Conservation (phyloP, 352 stramenopile species). For the Globisporangium takayamanum region DNA sequence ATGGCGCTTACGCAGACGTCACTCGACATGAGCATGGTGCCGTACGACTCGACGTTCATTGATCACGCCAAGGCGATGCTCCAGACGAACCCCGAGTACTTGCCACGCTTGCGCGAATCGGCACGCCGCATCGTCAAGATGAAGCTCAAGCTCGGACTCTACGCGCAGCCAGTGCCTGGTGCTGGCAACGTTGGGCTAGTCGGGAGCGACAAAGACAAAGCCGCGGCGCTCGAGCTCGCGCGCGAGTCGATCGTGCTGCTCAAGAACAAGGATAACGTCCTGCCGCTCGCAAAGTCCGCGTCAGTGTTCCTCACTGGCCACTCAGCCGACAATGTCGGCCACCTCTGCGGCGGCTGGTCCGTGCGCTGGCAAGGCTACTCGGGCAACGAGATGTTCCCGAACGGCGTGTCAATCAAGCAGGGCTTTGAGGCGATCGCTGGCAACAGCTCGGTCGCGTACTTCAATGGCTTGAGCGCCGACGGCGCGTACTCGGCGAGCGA, state of each 20-base stretch:
- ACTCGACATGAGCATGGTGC: conserved; percentile 92
- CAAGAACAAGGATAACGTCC: conserved; percentile 63
- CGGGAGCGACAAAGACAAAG: conserved; percentile 39
- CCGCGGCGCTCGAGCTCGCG: conserved; percentile 57
- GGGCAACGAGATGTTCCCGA: conserved; percentile 50
- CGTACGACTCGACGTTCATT: conserved; percentile 42
- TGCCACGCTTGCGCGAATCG: conserved; percentile 47
- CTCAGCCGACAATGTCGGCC: conserved; percentile 56
- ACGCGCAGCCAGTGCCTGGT: conserved; percentile 54
- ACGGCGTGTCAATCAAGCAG: conserved; percentile 53
- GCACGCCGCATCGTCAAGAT: conserved; percentile 58
- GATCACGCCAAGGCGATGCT: conserved; percentile 34
- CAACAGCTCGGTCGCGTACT: conserved; percentile 25
- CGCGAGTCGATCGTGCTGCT: conserved; percentile 80
- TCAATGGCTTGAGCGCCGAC: conserved; percentile 51
- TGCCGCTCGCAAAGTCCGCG: conserved; percentile 35
- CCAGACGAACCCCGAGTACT: conserved; percentile 21
- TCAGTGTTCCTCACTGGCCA: conserved; percentile 66
- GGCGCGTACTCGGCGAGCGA: conserved; percentile 43
- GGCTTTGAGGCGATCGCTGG: conserved; percentile 34
- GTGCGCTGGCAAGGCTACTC: conserved; percentile 83
- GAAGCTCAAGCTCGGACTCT: conserved; percentile 69
- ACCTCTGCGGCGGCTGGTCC: conserved; percentile 78
- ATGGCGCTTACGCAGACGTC: conserved; percentile 67
- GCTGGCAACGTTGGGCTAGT: conserved; percentile 34